These are phyloP conservation scores for Calonectria fujianensis DNA, from an alignment of 2,329 filamentous ascomycete species.

Conservation along the genomic window DNA sequence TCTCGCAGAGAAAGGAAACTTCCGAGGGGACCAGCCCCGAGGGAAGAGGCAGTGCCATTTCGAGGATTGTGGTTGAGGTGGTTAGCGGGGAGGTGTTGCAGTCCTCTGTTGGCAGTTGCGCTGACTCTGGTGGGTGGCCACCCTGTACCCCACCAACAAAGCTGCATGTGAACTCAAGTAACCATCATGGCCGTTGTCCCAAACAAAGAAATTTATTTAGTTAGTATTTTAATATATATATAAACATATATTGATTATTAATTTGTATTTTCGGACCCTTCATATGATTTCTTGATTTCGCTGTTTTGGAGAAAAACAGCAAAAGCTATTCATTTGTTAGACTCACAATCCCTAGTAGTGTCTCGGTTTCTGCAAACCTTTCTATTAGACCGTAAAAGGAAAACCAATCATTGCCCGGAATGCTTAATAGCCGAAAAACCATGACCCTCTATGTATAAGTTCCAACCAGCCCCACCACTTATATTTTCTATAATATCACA, in stretches of 20 bases:
- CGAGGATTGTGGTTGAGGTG: slow-evolving; percentile 30
- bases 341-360: neutral
- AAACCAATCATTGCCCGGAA: neutral
- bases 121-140: slow-evolving; percentile 9
- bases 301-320: no score
- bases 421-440: neutral
- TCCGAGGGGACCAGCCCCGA: slow-evolving; percentile 85
- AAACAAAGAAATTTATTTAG: neutral
- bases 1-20: slow-evolving; percentile 96
- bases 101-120: slow-evolving; percentile 30
- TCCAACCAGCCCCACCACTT: no score
- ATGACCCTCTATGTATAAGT: neutral
- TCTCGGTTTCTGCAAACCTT: neutral
- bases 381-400: neutral
- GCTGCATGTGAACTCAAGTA: neutral
- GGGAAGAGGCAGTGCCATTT: slow-evolving; percentile 71
- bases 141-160: slow-evolving; percentile 20
- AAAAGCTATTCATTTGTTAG: no score
- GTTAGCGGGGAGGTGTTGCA: slow-evolving; percentile 39
- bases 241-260: no score
- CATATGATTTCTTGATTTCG: no score
- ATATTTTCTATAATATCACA: neutral
- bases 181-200: neutral
- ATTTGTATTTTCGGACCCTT: no score
- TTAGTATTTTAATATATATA: neutral